Base-by-base conservation (phyloP, 345 rosid species). In the Pugionium cornutum region DNA sequence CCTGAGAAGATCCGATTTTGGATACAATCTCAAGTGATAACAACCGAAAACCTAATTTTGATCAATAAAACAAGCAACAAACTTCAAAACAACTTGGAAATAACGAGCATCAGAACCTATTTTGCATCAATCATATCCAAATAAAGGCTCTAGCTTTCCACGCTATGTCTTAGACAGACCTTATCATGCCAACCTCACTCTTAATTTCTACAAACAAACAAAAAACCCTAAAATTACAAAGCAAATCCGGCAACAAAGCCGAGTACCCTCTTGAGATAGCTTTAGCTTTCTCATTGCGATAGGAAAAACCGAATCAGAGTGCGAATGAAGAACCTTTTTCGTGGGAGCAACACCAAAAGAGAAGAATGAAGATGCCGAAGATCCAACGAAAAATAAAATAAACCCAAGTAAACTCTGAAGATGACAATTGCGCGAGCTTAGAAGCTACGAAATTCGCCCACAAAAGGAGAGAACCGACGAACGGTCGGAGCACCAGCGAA, bases 321-420 rank as follows among this genome's bases (percentile, higher is more conserved):
- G 50, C 31, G 1, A 10, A 46, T 30, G 9, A 26, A 34, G n/a
- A 51, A 46, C 62, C 68, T 64, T 62, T 11, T 35, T 46, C 62
- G 75, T 53, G 49, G 42, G 30, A 53, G 64, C 5, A 55, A 63
- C 35, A 54, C 64, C 74, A 53, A 30, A 9, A 35, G 6, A 51
- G 46, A 60, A 34, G 39, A 18, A 18, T 18, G 18, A 18, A 18
- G 18, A 18, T 18, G 18, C 18, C 18, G 18, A 18, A 18, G 18
- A 18, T 18, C 18, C 18, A 18, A 18, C 18, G 18, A 18, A 18
- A 18, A 18, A 18, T 18, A 18, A 18, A 18, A 18, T 18, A 18
- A 18, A 18, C 18, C 18, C 18, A 18, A 18, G 18, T 18, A 18
- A 18, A 18, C 18, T 18, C 18, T 18, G 18, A 18, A 18, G 18